Evolutionary conservation across 495 filamentous ascomycete genomes (phyloP).

Genomic region (Hypoxylon lenormandii): DNA sequence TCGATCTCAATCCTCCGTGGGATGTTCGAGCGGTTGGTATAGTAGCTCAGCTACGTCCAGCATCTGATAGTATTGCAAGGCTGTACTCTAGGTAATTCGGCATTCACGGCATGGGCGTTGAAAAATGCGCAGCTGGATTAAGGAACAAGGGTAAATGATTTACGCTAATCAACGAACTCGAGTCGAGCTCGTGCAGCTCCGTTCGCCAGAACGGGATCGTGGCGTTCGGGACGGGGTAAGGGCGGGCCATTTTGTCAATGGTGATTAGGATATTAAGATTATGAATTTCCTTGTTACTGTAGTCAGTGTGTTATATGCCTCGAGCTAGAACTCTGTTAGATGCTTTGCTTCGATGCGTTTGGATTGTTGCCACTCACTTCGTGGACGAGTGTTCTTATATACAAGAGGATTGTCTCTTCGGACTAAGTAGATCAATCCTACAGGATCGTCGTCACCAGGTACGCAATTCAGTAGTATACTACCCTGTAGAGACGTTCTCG

Average conservation of each 20-base stretch:
- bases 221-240: constrained; percentile 49
- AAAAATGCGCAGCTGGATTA: constrained; percentile 34
- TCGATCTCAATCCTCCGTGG: background rate
- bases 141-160: constrained; percentile 32
- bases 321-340: background rate
- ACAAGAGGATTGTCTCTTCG: background rate
- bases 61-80: constrained; percentile 4
- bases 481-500: background rate
- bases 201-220: constrained; percentile 56
- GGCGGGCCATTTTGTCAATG: constrained; percentile 27
- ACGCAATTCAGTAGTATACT: constrained; percentile 10
- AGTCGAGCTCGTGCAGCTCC: constrained; percentile 54
- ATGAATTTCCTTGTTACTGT: background rate
- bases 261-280: constrained; percentile 19
- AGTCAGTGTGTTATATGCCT: background rate
- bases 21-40: background rate
- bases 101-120: constrained; percentile 35
- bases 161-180: constrained; percentile 30
- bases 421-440: constrained; percentile 20
- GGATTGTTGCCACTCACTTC: background rate
- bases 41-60: background rate
- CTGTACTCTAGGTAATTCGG: constrained; percentile 36
- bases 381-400: background rate
- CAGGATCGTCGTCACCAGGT: constrained; percentile 33
- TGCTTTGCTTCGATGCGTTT: background rate